A percentile compares a stretch with the other conserved stretches of the same genome.
These are phyloP conservation scores for Durusdinium trenchii DNA, from an alignment of 73 alveolate species.

Conservation along the genomic window DNA sequence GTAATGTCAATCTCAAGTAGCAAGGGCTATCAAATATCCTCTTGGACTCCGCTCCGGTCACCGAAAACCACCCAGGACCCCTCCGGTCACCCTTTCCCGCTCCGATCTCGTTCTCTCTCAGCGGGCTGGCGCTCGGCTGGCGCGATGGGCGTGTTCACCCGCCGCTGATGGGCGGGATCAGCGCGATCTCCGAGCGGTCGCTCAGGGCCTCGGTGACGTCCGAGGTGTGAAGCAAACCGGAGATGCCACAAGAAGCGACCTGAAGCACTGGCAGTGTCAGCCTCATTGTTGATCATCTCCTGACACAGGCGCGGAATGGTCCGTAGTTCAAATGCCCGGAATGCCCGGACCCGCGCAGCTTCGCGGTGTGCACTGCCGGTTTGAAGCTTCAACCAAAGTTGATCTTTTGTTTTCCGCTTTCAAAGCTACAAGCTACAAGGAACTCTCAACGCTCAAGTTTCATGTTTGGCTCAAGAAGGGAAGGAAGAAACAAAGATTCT, in stretches of 20 bases:
- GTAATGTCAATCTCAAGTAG: no score
- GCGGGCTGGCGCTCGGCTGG: neutral
- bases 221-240: neutral
- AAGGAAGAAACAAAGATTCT: neutral
- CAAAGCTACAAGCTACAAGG: neutral
- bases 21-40: no score
- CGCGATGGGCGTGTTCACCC: conserved; percentile 1
- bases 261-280: neutral
- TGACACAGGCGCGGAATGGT: neutral
- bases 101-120: neutral
- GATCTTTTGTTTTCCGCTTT: neutral
- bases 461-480: neutral
- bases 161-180: conserved; percentile 90
- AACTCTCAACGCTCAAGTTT: neutral
- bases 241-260: neutral
- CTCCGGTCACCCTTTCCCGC: no score
- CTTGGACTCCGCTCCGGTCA: no score
- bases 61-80: no score
- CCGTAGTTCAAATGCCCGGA: neutral
- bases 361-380: neutral
- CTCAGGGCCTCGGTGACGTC: conserved; percentile 14
- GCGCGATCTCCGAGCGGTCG: conserved; percentile 41
- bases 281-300: conserved; percentile 63
- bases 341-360: neutral
- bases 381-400: neutral